These are phyloP conservation scores for Rhexocercosporidium sp. DNA, from an alignment of 2,329 filamentous ascomycete species.

Conservation along the genomic window DNA sequence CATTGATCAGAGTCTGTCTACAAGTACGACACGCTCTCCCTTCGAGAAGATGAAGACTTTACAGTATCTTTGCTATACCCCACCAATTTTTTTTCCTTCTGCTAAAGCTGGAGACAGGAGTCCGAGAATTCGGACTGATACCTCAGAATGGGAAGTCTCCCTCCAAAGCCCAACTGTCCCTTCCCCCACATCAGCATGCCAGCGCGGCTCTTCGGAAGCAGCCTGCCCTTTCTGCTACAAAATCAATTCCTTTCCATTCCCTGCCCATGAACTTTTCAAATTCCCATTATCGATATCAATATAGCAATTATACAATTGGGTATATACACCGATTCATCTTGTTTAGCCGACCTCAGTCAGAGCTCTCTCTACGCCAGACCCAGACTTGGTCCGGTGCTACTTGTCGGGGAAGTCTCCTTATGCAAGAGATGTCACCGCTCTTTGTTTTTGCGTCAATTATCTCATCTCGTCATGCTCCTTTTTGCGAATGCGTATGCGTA, in stretches of 20 bases:
- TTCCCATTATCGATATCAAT: not conserved
- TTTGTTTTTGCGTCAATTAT: not conserved
- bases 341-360: not conserved
- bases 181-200: not conserved
- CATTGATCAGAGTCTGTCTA: conserved; percentile 10
- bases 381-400: too few relatives aligned
- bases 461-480: not conserved
- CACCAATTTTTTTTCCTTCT: too few relatives aligned
- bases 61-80: not conserved
- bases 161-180: not conserved
- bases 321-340: not conserved
- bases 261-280: not conserved
- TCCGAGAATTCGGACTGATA: not conserved
- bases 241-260: not conserved
- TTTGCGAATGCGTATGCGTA: too few relatives aligned
- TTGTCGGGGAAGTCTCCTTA: not conserved
- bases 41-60: not conserved
- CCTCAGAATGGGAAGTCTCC: not conserved
- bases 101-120: too few relatives aligned
- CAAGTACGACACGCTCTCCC: conserved; percentile 15
- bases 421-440: conserved; percentile 8
- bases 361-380: too few relatives aligned
- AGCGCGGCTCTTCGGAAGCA: not conserved
- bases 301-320: too few relatives aligned
- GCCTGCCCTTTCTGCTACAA: not conserved